phyloP scores from a whole-genome alignment of 768 basidiomycete genomes.

The Tylopilus felleus region DNA sequence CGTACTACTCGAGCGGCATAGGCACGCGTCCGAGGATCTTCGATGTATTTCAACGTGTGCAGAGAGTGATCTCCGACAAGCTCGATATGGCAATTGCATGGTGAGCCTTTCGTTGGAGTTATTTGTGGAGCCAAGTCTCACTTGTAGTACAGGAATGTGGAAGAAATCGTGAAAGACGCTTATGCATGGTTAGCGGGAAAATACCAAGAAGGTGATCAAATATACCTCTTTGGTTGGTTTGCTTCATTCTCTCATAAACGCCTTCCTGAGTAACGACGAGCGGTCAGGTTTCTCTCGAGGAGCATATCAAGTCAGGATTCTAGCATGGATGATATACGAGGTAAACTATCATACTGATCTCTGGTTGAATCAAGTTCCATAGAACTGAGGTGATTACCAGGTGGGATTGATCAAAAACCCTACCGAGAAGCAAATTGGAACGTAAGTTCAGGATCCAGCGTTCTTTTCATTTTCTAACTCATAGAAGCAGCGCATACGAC shows the following conservation, averaged over 20 bases:
- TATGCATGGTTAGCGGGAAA: conserved; percentile 6
- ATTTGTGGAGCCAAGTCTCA: background rate
- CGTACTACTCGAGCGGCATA: conserved; percentile 7
- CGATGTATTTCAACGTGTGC: background rate
- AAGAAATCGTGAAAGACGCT: conserved; percentile 6
- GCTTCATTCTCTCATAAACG: background rate
- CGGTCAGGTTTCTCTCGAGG: conserved; percentile 3
- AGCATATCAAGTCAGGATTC: conserved; percentile 8
- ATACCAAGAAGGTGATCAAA: conserved; percentile 8
- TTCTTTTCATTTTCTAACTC: background rate
- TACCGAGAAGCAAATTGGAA: conserved; percentile 33
- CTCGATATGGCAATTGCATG: conserved; percentile 9
- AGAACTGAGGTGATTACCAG: conserved; percentile 13
- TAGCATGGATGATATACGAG: conserved; percentile 6
- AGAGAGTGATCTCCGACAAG: conserved; percentile 3
- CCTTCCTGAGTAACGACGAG: background rate
- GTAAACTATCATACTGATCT: background rate
- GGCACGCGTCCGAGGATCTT: conserved; percentile 6
- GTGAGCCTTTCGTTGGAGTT: background rate
- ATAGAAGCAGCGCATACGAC: conserved; percentile 1
- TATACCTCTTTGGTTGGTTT: conserved; percentile 7
- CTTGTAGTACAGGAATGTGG: background rate
- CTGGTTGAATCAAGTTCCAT: background rate
- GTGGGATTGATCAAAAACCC: conserved; percentile 31
- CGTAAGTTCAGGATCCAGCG: conserved; percentile 8